Base-by-base conservation (phyloP, 306 rosid species). In the Vigna nakashimae region DNA sequence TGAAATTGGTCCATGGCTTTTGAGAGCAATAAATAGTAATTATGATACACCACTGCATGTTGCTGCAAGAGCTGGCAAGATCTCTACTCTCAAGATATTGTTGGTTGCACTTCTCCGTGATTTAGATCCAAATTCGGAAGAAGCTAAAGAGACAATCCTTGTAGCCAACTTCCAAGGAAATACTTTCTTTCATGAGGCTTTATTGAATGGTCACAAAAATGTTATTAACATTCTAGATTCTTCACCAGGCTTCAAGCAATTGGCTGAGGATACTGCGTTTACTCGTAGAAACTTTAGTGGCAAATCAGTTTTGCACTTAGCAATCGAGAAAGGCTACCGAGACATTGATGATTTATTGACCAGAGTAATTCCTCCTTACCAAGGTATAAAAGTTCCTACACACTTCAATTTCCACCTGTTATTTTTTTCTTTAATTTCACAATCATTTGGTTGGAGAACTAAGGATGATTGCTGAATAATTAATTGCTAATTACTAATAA, bases 111-210 rank as follows among this genome's bases (percentile, higher is more conserved):
- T 12, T 12, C 38, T 58, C 9, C 9, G 20, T 20, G 0, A 20
- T 20, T 20, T 20, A 0, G 20, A 5, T 14, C 12, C 2, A 59
- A 1, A 12, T 4, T 7, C 65, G 3, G 13, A 26, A 12, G 3
- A 12, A 6, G 17, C 17, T 2, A 0, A 13, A 1, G 1, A 12
- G 0, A 3, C 20, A 13, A 16, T 58, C 43, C 26, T 58, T 5
- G 7, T 0, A 5, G 2, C 2, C 13, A 58, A 73, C 43, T 4
- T 6, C 0, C 66, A 24, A 40, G 74, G 67, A 10, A 77, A 77
- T 7, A 42, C 13, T 45, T 49, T 77, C 22, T 6, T 77, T 4
- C 74, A 77, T 8, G 74, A 53, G 65, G 82, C 66, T 49, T 71
- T 70, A 13, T 1, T 9, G 4, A 13, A 26, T 12, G 13, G 34